Conservation (phyloP, 208 protist species). For the Acanthamoeba triangularis region DNA sequence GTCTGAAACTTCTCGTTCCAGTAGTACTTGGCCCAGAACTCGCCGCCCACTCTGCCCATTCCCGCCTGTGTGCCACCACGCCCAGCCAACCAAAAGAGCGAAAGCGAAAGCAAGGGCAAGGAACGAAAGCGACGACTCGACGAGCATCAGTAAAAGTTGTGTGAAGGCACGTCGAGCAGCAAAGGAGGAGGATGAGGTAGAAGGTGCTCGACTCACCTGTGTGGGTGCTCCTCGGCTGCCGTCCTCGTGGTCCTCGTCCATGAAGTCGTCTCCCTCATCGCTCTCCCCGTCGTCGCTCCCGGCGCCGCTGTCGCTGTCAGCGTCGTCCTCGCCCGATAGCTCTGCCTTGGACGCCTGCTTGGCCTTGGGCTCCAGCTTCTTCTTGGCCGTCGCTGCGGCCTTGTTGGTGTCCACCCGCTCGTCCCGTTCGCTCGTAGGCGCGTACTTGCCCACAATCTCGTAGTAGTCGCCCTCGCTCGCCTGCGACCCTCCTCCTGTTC, state of each 20-base stretch:
- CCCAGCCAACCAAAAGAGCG: neutral
- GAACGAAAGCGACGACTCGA: neutral
- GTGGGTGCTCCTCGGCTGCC: neutral
- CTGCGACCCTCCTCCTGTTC: neutral
- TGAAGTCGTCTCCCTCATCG: neutral
- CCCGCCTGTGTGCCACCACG: neutral
- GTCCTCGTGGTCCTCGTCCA: neutral
- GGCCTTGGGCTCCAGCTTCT: neutral
- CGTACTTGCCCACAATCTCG: neutral
- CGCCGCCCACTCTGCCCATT: neutral
- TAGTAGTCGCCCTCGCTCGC: neutral
- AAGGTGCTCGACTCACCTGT: neutral
- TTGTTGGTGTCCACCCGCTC: neutral
- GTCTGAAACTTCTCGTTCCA: constrained; percentile 77
- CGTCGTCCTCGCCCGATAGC: neutral
- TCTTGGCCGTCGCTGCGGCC: neutral
- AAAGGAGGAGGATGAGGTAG: neutral
- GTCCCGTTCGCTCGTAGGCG: neutral
- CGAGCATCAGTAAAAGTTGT: neutral
- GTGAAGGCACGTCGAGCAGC: neutral
- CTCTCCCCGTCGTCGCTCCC: neutral
- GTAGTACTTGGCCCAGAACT: constrained; percentile 69
- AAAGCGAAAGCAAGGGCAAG: neutral
- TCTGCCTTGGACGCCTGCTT: too few species aligned
- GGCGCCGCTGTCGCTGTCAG: neutral